These are phyloP conservation scores for Phytophthora hibernalis DNA, from an alignment of 352 stramenopile genomes.

Conservation along the genomic window DNA sequence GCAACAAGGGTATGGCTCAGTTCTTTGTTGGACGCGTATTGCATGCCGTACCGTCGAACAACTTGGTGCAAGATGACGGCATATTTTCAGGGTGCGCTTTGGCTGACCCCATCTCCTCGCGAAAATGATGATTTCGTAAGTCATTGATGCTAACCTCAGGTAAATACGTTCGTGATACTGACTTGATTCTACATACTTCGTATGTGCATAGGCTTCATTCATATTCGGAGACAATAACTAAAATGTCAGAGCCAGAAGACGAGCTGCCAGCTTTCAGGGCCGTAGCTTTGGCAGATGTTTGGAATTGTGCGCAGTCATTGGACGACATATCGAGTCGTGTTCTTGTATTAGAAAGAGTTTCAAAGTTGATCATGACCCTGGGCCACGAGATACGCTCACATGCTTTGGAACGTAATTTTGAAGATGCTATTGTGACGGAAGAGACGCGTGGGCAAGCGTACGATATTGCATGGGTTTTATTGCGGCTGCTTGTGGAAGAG, in stretches of 20 bases:
- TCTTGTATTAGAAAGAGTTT: conserved; percentile 18
- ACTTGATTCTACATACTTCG: conserved; percentile 1
- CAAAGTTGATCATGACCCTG: conserved; percentile 27
- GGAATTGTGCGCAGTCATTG: conserved; percentile 37
- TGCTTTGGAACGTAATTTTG: neutral
- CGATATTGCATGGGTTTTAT: conserved; percentile 33
- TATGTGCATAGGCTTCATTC: conserved; percentile 21
- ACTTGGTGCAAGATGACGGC: conserved; percentile 35
- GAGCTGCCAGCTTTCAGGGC: conserved; percentile 16
- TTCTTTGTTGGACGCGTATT: conserved; percentile 51
- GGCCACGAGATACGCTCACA: neutral
- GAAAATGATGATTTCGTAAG: conserved; percentile 31
- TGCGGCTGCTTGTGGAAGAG: conserved; percentile 39
- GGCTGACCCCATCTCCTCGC: conserved; percentile 30
- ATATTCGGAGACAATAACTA: conserved; percentile 25
- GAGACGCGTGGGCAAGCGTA: conserved; percentile 30
- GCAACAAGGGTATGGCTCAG: conserved; percentile 29
- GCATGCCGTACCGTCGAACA: conserved; percentile 36
- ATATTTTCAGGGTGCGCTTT: conserved; percentile 38
- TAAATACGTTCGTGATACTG: neutral
- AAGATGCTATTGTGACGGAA: neutral
- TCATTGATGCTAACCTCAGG: neutral
- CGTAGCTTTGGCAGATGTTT: conserved; percentile 39
- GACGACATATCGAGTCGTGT: conserved; percentile 22
- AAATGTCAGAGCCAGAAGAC: conserved; percentile 6